Conservation (phyloP, 768 basidiomycete genomes). For the Agaricus blazei region DNA sequence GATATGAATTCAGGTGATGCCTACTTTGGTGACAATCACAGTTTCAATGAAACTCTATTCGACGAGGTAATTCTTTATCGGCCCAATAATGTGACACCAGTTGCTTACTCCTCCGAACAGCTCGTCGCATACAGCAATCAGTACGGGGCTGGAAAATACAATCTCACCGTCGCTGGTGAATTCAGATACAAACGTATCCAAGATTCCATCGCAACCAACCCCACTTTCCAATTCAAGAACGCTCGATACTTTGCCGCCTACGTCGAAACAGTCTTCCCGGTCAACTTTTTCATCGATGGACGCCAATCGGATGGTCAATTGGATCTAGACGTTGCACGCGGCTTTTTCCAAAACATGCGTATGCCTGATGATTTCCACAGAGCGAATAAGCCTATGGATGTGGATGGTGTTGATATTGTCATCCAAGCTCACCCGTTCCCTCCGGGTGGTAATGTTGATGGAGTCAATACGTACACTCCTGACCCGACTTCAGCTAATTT, state of each 20-base stretch:
- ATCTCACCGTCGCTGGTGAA: conserved; percentile 14
- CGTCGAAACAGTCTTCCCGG: conserved; percentile 13
- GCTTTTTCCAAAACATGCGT: conserved; percentile 15
- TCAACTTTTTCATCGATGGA: conserved; percentile 17
- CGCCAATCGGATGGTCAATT: conserved; percentile 12
- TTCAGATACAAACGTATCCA: conserved; percentile 14
- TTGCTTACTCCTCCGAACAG: background rate
- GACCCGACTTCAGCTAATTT: conserved; percentile 13
- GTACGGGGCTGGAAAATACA: conserved; percentile 17
- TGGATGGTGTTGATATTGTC: conserved; percentile 2
- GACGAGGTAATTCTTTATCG: conserved; percentile 9
- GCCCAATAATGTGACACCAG: too few species aligned
- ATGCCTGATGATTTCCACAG: conserved; percentile 16
- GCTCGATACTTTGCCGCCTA: conserved; percentile 14
- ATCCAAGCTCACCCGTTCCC: conserved; percentile 6
- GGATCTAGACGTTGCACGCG: conserved; percentile 11
- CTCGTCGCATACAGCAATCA: conserved; percentile 13
- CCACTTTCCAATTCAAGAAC: conserved; percentile 12
- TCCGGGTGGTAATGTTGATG: conserved; percentile 13
- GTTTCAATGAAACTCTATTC: conserved; percentile 17
- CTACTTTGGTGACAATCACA: conserved; percentile 17
- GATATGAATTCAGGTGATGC: conserved; percentile 7
- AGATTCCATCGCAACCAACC: conserved; percentile 19
- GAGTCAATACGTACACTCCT: conserved; percentile 13
- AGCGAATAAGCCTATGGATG: conserved; percentile 1